Evolutionary conservation across 345 rosid genomes (phyloP).

Genomic region (Eucalyptus albens): DNA sequence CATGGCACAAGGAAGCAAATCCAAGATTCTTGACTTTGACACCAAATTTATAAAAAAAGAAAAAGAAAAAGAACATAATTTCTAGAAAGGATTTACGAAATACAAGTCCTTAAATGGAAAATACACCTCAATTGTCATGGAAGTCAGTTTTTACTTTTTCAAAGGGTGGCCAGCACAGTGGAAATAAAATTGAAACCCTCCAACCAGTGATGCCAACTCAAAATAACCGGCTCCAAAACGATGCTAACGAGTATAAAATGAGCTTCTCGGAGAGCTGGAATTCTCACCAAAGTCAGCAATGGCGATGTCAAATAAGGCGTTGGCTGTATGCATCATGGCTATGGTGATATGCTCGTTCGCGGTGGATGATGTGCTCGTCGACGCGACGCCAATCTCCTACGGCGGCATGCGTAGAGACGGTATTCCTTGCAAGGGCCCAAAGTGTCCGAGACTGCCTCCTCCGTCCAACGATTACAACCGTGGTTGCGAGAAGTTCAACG

Average conservation of each 20-base stretch:
- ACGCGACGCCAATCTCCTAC: not conserved
- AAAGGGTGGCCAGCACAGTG: not conserved
- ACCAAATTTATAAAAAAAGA: not conserved
- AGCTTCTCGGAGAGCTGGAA: not conserved
- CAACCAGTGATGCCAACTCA: not conserved
- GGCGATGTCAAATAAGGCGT: not conserved
- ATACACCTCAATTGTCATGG: not conserved
- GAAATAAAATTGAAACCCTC: not conserved
- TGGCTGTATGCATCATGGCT: not conserved
- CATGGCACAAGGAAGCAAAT: too few species aligned
- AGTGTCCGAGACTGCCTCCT: not conserved
- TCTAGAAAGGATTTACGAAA: not conserved
- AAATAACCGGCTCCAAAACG: not conserved
- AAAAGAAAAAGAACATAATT: too few species aligned
- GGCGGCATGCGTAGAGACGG: not conserved
- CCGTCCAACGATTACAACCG: not conserved
- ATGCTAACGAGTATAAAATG: not conserved
- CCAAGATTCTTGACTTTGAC: not conserved
- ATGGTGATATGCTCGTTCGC: not conserved
- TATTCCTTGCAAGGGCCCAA: not conserved
- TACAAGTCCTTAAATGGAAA: not conserved
- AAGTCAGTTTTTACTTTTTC: not conserved
- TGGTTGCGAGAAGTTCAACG: not conserved
- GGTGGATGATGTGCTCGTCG: not conserved
- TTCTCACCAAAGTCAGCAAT: not conserved